Conservation (phyloP, 78 protist genomes). For the Anaeramoeba flamelloides region DNA sequence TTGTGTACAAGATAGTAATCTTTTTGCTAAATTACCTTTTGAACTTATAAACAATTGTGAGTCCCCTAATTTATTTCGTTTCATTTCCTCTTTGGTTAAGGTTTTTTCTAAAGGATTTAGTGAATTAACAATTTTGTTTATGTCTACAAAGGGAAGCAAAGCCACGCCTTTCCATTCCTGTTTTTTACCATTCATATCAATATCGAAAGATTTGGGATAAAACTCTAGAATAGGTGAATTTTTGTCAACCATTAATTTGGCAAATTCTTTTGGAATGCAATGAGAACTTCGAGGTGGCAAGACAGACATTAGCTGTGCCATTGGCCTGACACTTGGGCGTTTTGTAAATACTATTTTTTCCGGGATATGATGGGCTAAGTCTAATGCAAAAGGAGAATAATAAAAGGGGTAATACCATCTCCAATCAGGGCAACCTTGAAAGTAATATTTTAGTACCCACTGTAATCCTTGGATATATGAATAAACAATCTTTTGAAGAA, state of each 20-base stretch:
- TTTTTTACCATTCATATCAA: not conserved
- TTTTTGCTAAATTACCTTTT: too few species aligned
- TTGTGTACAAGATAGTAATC: too few species aligned
- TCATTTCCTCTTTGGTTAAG: not conserved
- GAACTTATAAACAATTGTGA: too few species aligned
- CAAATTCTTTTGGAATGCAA: not conserved
- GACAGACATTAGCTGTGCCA: constrained; percentile 87
- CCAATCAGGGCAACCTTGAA: not conserved
- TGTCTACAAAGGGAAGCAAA: not conserved
- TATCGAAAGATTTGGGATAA: not conserved
- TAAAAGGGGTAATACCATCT: not conserved
- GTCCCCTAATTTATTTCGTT: not conserved
- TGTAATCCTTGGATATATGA: not conserved
- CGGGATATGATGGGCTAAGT: not conserved
- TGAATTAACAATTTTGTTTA: not conserved
- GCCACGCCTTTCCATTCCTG: not conserved
- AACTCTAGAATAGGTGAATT: not conserved
- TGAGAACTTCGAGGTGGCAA: constrained; percentile 43
- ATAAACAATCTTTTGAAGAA: not conserved
- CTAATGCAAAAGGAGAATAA: not conserved
- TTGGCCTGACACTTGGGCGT: constrained; percentile 63
- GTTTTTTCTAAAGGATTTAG: not conserved
- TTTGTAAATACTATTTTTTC: not conserved
- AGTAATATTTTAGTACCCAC: not conserved
- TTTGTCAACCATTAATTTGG: not conserved